Evolutionary conservation across 768 basidiomycete genomes (phyloP).

Genomic region (Macrolepiota dolichaula): DNA sequence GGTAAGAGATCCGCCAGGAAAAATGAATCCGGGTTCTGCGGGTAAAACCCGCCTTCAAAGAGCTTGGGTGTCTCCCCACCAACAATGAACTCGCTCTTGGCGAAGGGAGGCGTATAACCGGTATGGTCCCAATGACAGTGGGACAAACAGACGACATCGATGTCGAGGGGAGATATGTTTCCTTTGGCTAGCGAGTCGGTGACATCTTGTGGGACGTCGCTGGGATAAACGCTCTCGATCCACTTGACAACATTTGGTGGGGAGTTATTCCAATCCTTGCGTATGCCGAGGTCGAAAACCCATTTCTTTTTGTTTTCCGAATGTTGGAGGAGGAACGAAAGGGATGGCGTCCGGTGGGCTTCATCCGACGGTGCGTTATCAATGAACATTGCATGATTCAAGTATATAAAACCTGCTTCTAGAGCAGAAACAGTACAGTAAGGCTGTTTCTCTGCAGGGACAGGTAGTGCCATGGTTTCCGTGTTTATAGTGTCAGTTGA

Average conservation of each 20-base stretch:
- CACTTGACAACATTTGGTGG: slow-evolving; percentile 29
- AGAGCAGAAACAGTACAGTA: slow-evolving; percentile 55
- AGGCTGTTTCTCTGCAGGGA: slow-evolving; percentile 38
- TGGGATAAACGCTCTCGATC: slow-evolving; percentile 21
- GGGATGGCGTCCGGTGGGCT: slow-evolving; percentile 34
- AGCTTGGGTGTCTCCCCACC: slow-evolving; percentile 35
- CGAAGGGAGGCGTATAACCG: slow-evolving; percentile 44
- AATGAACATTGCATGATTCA: slow-evolving; percentile 36
- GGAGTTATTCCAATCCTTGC: slow-evolving; percentile 41
- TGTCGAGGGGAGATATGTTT: slow-evolving; percentile 38
- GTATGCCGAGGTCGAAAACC: slow-evolving; percentile 56
- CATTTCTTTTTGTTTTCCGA: slow-evolving; percentile 34
- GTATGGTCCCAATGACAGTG: slow-evolving; percentile 57
- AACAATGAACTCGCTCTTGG: slow-evolving; percentile 43
- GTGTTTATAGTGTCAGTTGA: background rate
- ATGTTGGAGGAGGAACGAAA: slow-evolving; percentile 53
- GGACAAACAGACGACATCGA: slow-evolving; percentile 44
- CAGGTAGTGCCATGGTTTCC: slow-evolving; percentile 30
- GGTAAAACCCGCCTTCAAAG: slow-evolving; percentile 36
- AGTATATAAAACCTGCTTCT: slow-evolving; percentile 42
- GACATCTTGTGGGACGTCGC: slow-evolving; percentile 35
- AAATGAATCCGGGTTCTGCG: slow-evolving; percentile 30
- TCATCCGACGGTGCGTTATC: slow-evolving; percentile 28
- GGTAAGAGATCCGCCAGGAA: slow-evolving; percentile 35
- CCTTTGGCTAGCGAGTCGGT: slow-evolving; percentile 48